phyloP scores from a whole-genome alignment of 1,284 basidiomycete species.

The Austroboletus niveus region DNA sequence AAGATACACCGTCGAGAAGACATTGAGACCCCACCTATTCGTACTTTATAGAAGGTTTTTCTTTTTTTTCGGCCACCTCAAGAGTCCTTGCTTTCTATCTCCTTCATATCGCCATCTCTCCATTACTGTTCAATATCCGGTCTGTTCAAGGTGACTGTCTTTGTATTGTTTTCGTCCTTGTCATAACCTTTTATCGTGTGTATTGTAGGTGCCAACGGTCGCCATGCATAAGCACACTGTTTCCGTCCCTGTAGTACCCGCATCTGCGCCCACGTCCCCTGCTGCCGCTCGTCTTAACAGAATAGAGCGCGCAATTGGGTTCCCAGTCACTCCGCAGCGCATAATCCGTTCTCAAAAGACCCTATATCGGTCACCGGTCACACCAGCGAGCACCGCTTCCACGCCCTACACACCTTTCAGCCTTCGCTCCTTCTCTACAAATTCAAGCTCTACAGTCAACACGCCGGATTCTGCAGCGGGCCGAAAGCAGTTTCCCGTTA shows the following conservation, averaged over 20 bases:
- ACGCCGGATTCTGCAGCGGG: conserved; percentile 45
- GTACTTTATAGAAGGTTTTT: conserved; percentile 8
- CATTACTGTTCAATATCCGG: conserved; percentile 11
- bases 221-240: conserved; percentile 31
- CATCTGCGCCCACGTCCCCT: conserved; percentile 48
- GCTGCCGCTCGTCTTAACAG: conserved; percentile 38
- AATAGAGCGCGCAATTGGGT: conserved; percentile 33
- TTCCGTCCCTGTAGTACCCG: conserved; percentile 35
- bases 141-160: conserved; percentile 20
- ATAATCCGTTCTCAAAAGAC: conserved; percentile 38
- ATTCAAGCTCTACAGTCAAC: conserved; percentile 54
- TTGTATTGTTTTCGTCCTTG: background rate
- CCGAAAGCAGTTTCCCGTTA: conserved; percentile 39
- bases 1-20: conserved; percentile 8
- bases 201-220: conserved; percentile 15
- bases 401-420: conserved; percentile 67
- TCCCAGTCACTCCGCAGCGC: conserved; percentile 48
- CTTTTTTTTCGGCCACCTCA: conserved; percentile 21
- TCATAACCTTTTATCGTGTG: background rate
- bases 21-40: conserved; percentile 11
- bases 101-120: conserved; percentile 27
- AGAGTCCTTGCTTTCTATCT: conserved; percentile 19
- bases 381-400: conserved; percentile 42
- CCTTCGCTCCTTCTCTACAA: conserved; percentile 55
- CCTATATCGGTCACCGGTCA: conserved; percentile 41